Conservation (phyloP, 2,329 filamentous ascomycete genomes). For the Knufia petricola region DNA sequence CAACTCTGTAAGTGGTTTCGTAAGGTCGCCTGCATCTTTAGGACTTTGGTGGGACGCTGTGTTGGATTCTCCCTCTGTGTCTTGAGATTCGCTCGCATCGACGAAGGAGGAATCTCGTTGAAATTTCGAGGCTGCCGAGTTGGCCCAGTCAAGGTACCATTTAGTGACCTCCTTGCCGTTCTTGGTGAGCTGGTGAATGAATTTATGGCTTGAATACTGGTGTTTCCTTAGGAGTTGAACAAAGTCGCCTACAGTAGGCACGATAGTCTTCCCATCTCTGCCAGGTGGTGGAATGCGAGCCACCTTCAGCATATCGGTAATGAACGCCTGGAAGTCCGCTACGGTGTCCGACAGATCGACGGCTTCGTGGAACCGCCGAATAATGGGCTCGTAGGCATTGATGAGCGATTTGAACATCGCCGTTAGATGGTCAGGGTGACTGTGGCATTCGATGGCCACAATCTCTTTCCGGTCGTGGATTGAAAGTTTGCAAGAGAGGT, state of each 20-base stretch:
- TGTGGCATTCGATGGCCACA: slow-evolving; percentile 55
- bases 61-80: slow-evolving; percentile 22
- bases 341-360: slow-evolving; percentile 63
- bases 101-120: slow-evolving; percentile 18
- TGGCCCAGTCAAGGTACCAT: slow-evolving; percentile 53
- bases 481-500: slow-evolving; percentile 60
- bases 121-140: slow-evolving; percentile 50
- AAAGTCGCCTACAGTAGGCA: slow-evolving; percentile 61
- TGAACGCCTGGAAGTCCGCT: slow-evolving; percentile 56
- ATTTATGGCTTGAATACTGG: slow-evolving; percentile 54
- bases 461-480: slow-evolving; percentile 66
- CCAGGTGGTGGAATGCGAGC: slow-evolving; percentile 30
- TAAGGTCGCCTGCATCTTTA: slow-evolving; percentile 36
- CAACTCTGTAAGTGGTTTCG: slow-evolving; percentile 31
- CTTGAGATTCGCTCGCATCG: slow-evolving; percentile 1
- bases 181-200: slow-evolving; percentile 59
- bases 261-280: slow-evolving; percentile 24
- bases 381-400: slow-evolving; percentile 62
- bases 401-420: slow-evolving; percentile 55
- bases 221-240: slow-evolving; percentile 58
- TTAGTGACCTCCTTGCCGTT: slow-evolving; percentile 57
- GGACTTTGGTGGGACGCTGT: slow-evolving; percentile 19
- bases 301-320: slow-evolving; percentile 59
- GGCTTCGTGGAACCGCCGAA: slow-evolving; percentile 59
- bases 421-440: slow-evolving; percentile 64